A percentile compares a stretch with the other conserved stretches of the same genome.
Evolutionary conservation across 495 filamentous ascomycete genomes (phyloP).

Genomic region (Xylaria cubensis): DNA sequence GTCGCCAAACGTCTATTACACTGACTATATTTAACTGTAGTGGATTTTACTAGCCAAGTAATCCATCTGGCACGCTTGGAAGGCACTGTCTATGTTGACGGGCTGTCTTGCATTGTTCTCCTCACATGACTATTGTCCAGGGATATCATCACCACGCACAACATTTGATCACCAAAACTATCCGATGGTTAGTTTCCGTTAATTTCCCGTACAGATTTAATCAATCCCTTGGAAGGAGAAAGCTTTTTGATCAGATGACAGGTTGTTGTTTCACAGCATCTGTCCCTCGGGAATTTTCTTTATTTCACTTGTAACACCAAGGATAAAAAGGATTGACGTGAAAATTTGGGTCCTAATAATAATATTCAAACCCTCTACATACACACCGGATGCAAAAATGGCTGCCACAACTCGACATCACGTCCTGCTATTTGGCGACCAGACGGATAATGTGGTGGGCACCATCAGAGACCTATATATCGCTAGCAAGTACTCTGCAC

Average conservation of each 20-base stretch:
- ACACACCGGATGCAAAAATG: not conserved
- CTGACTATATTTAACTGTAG: not conserved
- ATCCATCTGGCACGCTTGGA: not conserved
- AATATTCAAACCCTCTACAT: not conserved
- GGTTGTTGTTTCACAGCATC: slow-evolving; percentile 3
- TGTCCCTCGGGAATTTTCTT: not conserved
- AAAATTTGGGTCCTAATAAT: not conserved
- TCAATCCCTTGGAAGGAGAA: not conserved
- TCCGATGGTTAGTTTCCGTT: not conserved
- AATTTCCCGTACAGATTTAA: not conserved
- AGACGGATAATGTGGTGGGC: slow-evolving; percentile 19
- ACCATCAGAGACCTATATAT: slow-evolving; percentile 15
- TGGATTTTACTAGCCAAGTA: not conserved
- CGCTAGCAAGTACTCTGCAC: slow-evolving; percentile 13
- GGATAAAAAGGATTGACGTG: not conserved
- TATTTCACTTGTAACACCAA: not conserved
- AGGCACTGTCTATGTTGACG: not conserved
- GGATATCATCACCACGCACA: not conserved
- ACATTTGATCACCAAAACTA: not conserved
- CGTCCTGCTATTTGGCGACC: slow-evolving; percentile 28
- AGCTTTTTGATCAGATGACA: not conserved
- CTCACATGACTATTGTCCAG: not conserved
- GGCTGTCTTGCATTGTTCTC: not conserved
- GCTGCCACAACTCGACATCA: slow-evolving; percentile 13
- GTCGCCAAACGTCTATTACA: not conserved